Conservation (phyloP, 164 flowering plant genomes). For the Brasenia schreberi region DNA sequence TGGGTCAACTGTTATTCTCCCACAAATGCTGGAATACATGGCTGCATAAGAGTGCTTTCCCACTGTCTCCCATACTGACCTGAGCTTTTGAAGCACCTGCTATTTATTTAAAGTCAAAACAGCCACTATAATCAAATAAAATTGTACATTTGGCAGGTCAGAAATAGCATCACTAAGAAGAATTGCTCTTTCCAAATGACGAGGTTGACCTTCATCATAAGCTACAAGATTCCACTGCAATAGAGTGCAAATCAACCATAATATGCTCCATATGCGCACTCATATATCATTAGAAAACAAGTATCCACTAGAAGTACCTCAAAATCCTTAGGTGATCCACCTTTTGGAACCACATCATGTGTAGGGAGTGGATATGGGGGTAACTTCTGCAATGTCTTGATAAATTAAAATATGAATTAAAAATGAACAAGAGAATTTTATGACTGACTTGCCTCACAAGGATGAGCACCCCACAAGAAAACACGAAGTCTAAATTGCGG, state of each 20-base stretch:
- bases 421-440: background rate
- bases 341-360: conserved; percentile 30
- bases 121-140: no score
- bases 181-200: background rate
- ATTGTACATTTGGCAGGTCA: background rate
- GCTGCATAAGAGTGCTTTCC: conserved; percentile 66
- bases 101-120: no score
- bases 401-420: background rate
- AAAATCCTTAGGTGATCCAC: conserved; percentile 37
- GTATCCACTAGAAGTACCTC: conserved; percentile 22
- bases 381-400: conserved; percentile 21
- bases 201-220: no score
- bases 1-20: conserved; percentile 76
- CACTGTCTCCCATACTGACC: conserved; percentile 40
- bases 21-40: conserved; percentile 73
- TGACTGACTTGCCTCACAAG: conserved; percentile 34
- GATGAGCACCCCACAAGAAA: conserved; percentile 50
- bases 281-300: conserved; percentile 1
- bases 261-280: background rate
- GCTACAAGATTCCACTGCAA: background rate
- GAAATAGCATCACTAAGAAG: background rate
- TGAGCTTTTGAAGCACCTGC: conserved; percentile 65
- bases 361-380: conserved; percentile 54
- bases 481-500: conserved; percentile 49
- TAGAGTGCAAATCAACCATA: background rate